phyloP scores from a whole-genome alignment of 768 basidiomycete genomes.

The Austroboletus festivus region DNA sequence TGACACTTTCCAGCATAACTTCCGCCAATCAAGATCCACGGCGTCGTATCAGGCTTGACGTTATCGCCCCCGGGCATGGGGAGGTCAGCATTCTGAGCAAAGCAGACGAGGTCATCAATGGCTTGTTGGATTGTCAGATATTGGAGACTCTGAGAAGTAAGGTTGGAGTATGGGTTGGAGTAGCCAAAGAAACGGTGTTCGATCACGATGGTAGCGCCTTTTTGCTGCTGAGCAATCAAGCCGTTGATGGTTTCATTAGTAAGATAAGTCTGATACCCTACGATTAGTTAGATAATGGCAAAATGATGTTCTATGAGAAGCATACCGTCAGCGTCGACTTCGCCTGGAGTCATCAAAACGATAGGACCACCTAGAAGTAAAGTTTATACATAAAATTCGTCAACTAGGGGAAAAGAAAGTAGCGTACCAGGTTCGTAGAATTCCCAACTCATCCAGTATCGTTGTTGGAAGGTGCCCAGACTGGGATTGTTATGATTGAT shows the following conservation, averaged over 20 bases:
- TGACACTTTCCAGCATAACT: constrained; percentile 35
- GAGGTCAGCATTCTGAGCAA: constrained; percentile 60
- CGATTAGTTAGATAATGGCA: not conserved
- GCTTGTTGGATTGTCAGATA: constrained; percentile 71
- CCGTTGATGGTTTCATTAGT: constrained; percentile 65
- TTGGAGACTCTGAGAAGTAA: constrained; percentile 54
- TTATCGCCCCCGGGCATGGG: constrained; percentile 65
- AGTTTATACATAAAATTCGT: not conserved
- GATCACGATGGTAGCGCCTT: constrained; percentile 58
- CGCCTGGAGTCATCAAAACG: constrained; percentile 54
- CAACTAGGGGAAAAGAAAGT: too few relatives aligned
- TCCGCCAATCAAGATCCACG: constrained; percentile 43
- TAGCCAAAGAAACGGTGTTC: constrained; percentile 76
- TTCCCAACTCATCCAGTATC: constrained; percentile 69
- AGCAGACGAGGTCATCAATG: constrained; percentile 69
- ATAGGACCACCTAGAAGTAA: constrained; percentile 23
- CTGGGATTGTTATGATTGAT: constrained; percentile 52
- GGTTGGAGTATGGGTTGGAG: constrained; percentile 67
- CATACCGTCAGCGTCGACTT: constrained; percentile 48
- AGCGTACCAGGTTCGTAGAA: constrained; percentile 52
- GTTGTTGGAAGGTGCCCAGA: constrained; percentile 72
- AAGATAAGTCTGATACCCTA: constrained; percentile 47
- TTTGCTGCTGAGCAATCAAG: constrained; percentile 60
- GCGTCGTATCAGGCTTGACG: constrained; percentile 50
- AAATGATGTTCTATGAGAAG: not conserved